phyloP scores from a whole-genome alignment of 1,284 basidiomycete species.

The Laetiporus sulphureus region DNA sequence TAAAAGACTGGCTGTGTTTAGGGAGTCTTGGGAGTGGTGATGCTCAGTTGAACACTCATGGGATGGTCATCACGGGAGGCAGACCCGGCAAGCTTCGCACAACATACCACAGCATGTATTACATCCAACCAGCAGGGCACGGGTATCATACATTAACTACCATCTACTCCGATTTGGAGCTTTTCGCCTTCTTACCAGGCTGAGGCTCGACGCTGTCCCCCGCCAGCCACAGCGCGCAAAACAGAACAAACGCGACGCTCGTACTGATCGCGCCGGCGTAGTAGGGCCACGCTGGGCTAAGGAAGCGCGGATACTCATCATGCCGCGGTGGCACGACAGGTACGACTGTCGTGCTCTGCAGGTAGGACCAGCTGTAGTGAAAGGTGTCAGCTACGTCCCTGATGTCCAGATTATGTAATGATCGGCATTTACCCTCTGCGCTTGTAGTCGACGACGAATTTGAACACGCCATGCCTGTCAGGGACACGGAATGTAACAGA shows the following conservation, averaged over 20 bases:
- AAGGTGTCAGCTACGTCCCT: constrained; percentile 2
- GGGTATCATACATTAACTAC: no score
- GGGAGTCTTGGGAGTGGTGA: no score
- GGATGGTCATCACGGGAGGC: no score
- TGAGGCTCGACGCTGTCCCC: constrained; percentile 56
- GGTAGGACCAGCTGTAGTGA: constrained; percentile 54
- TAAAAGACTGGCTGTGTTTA: no score
- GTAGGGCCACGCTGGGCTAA: constrained; percentile 93
- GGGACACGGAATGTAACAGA: constrained; percentile 79
- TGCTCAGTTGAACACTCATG: no score
- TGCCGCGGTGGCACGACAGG: constrained; percentile 91
- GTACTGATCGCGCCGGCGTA: constrained; percentile 88
- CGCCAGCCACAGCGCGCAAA: constrained; percentile 80
- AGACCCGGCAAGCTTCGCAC: no score
- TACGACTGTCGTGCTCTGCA: constrained; percentile 71
- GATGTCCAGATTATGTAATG: no score
- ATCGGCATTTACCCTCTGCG: constrained; percentile 66
- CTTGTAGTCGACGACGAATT: constrained; percentile 87
- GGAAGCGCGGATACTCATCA: constrained; percentile 92
- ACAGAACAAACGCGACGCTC: constrained; percentile 76
- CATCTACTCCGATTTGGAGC: constrained; percentile 21
- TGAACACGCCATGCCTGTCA: constrained; percentile 97
- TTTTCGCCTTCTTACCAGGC: constrained; percentile 32
- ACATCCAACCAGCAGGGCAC: no score
- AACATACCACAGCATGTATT: no score